Base-by-base conservation (phyloP, 768 basidiomycete species). In the Lyophyllum semitale region DNA sequence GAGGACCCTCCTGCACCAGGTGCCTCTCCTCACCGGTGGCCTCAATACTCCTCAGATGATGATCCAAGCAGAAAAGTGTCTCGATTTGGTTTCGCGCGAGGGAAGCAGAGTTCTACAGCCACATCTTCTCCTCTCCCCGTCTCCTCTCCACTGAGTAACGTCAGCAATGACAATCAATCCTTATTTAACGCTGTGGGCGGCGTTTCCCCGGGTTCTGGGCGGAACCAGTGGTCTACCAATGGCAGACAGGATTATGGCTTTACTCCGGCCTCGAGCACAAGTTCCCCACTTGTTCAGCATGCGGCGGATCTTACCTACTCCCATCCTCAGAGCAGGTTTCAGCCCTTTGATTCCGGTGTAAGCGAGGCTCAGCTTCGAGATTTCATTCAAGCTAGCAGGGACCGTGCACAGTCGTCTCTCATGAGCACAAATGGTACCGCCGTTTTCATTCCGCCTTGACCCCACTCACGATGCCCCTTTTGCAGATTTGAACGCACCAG, bases 291-390 rank as follows among this genome's bases (percentile, higher is more conserved):
- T 53, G 65, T 74, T 7, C 79, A 79, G 54, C 77, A 82, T 59
- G 72, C 74, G 43, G 77, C 79, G 52, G 68, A 69, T 8, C 78
- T 78, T 54, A 64, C 67, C 18, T 70, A 68, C 55, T 57, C 68
- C 48, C 74, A 73, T 41, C 72, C 75, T 23, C 70, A 74, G 32
- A 62, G 65, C 48, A 78, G 79, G 9, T 84, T 84, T 63, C 84
- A 87, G 54, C 79, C 82, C 5, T 84, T 85, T 59, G 78, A 77
- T 26, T 70, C 66, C 15, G 75, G 77, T 40, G 71, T 91, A 49
- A 89, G 88, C 62, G 90, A 92, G 69, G 86, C 87, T 13, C 86
- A 90, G 65, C 77, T 92, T 58, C 80, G 89, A 55, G 88, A 89
- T 59, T 82, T 92, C 53, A 89, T 91, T 51, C 84, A 84, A 65